Evolutionary conservation across 2,329 filamentous ascomycete species (phyloP).

Genomic region (Pseudocercospora cruenta): DNA sequence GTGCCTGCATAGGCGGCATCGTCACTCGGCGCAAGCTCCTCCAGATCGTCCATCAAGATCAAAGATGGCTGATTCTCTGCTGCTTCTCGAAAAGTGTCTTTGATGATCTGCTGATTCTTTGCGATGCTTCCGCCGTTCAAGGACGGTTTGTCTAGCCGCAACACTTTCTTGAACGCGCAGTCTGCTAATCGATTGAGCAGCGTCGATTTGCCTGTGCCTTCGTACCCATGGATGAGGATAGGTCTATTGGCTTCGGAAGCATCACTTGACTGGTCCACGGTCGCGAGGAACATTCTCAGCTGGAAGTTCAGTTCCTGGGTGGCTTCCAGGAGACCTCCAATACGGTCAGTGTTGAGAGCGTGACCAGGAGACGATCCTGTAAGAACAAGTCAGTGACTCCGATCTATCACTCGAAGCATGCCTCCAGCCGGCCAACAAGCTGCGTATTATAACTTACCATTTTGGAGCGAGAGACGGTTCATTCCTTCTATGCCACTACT

Average conservation of each 20-base stretch:
- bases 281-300: conserved; percentile 47
- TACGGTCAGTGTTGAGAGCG: conserved; percentile 46
- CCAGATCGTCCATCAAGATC: conserved; percentile 77
- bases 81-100: conserved; percentile 71
- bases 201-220: conserved; percentile 82
- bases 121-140: conserved; percentile 42
- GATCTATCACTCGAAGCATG: no score
- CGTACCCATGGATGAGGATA: conserved; percentile 77
- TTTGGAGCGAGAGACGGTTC: neutral
- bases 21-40: conserved; percentile 67
- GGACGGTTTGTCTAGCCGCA: conserved; percentile 58
- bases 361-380: neutral
- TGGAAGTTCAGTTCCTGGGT: conserved; percentile 68
- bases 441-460: no score
- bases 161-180: conserved; percentile 70
- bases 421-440: no score
- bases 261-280: no score
- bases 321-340: conserved; percentile 71
- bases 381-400: no score
- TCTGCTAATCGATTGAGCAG: conserved; percentile 68
- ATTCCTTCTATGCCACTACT: neutral
- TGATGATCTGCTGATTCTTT: conserved; percentile 57
- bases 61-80: conserved; percentile 71
- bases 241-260: no score
- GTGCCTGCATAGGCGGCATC: conserved; percentile 46